Conservation (phyloP, 2,329 filamentous ascomycete genomes). For the Trichoderma sp. region DNA sequence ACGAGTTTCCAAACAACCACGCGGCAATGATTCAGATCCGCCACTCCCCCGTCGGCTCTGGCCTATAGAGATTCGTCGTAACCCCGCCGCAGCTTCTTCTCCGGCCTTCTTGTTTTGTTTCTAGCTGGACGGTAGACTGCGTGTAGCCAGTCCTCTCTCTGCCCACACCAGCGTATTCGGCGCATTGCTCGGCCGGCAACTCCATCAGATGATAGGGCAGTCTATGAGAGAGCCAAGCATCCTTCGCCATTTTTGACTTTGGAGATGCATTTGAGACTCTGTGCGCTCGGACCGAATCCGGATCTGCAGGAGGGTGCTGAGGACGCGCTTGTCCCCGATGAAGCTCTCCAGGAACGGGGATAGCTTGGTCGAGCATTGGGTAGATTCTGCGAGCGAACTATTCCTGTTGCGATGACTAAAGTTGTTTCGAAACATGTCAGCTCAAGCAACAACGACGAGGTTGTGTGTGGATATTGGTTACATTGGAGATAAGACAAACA, state of each 20-base stretch:
- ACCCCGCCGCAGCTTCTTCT: constrained; percentile 1
- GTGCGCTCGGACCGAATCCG: constrained; percentile 25
- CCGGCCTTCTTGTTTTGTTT: constrained; percentile 23
- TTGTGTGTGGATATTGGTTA: neutral
- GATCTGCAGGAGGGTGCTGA: constrained; percentile 9
- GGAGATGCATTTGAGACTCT: neutral
- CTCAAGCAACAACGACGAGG: neutral
- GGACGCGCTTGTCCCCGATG: neutral
- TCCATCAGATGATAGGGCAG: constrained; percentile 21
- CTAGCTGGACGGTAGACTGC: neutral
- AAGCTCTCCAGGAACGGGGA: constrained; percentile 14
- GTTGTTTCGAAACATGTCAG: constrained; percentile 16
- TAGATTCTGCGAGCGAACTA: neutral
- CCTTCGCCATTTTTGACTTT: neutral
- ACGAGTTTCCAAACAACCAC: constrained; percentile 1
- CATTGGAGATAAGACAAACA: neutral
- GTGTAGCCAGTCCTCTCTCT: neutral
- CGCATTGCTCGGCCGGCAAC: constrained; percentile 22
- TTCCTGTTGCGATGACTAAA: neutral
- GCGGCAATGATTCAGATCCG: constrained; percentile 8
- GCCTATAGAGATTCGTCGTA: neutral
- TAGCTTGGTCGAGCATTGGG: neutral
- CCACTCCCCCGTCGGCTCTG: neutral
- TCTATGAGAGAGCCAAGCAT: neutral
- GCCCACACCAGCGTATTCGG: constrained; percentile 20